Evolutionary conservation across 768 basidiomycete genomes (phyloP).

Genomic region (Strobilomyces confusus): DNA sequence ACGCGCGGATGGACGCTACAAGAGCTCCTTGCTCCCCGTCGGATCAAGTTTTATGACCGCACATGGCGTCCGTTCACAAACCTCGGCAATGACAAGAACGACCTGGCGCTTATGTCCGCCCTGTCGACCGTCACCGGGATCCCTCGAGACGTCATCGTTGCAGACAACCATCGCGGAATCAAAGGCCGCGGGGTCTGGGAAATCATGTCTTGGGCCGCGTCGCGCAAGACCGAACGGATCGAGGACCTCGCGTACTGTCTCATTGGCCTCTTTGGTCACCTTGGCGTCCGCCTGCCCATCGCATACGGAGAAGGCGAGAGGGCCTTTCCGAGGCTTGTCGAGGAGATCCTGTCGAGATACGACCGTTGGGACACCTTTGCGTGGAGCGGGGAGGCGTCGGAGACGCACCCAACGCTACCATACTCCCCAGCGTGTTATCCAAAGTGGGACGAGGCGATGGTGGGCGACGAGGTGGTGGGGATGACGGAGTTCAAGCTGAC

Average conservation of each 20-base stretch:
- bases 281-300: slow-evolving; percentile 21
- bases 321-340: slow-evolving; percentile 27
- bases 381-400: slow-evolving; percentile 22
- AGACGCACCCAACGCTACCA: slow-evolving; percentile 16
- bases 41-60: slow-evolving; percentile 24
- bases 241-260: slow-evolving; percentile 32
- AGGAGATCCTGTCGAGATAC: slow-evolving; percentile 10
- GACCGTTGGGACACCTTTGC: slow-evolving; percentile 24
- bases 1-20: slow-evolving; percentile 23
- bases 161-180: slow-evolving; percentile 19
- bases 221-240: slow-evolving; percentile 23
- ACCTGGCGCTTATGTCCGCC: slow-evolving; percentile 3
- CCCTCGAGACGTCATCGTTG: slow-evolving; percentile 11
- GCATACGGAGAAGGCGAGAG: too few species aligned
- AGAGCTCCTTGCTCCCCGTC: slow-evolving; percentile 26
- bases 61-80: slow-evolving; percentile 19
- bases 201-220: slow-evolving; percentile 30
- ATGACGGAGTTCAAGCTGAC: slow-evolving; percentile 15
- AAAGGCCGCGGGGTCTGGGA: slow-evolving; percentile 17
- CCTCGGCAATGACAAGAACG: slow-evolving; percentile 15
- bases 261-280: slow-evolving; percentile 26
- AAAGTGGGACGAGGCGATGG: slow-evolving; percentile 13
- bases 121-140: slow-evolving; percentile 19
- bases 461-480: slow-evolving; percentile 4
- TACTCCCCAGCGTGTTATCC: slow-evolving; percentile 22